phyloP scores from a whole-genome alignment of 345 rosid genomes.

The Syzygium jambos region DNA sequence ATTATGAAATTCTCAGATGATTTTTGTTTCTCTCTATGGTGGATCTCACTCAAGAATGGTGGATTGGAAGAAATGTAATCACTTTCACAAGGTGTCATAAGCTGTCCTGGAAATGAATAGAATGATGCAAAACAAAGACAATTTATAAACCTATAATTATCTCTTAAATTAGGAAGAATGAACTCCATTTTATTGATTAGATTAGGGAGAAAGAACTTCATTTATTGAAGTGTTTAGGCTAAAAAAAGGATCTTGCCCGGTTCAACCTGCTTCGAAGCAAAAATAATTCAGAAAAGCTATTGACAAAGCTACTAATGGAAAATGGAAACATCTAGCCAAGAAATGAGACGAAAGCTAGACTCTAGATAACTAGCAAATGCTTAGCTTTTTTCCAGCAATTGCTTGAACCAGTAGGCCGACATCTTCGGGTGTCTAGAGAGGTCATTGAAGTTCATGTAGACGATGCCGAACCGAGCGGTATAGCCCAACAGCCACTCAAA shows the following conservation, averaged over 20 bases:
- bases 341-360: background rate
- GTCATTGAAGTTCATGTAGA: constrained; percentile 30
- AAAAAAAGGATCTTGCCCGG: background rate
- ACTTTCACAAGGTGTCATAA: background rate
- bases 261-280: background rate
- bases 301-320: background rate
- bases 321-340: background rate
- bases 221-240: background rate
- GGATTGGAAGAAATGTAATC: background rate
- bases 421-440: constrained; percentile 47
- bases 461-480: constrained; percentile 49
- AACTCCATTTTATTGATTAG: no score
- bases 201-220: background rate
- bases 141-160: no score
- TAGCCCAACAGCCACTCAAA: constrained; percentile 56
- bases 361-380: background rate
- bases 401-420: constrained; percentile 60
- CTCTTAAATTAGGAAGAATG: no score
- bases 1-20: background rate
- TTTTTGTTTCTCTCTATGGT: background rate
- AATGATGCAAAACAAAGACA: no score
- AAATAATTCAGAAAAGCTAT: background rate
- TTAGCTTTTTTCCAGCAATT: constrained; percentile 8
- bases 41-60: background rate
- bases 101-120: background rate